Conservation (phyloP, 2,329 filamentous ascomycete species). For the Didymella sp. region DNA sequence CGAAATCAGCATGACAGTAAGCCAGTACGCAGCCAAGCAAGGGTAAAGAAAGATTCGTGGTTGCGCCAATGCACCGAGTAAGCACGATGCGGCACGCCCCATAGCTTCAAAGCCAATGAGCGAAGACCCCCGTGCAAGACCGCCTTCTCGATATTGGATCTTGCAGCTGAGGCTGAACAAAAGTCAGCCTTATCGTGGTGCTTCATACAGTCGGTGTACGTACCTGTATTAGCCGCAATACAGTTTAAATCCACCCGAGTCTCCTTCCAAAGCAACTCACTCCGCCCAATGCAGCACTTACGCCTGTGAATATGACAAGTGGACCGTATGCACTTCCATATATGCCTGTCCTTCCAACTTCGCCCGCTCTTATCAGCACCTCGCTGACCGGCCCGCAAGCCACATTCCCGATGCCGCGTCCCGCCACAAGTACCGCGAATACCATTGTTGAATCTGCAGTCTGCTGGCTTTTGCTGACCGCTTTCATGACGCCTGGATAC, state of each 20-base stretch:
- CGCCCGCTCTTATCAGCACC: slow-evolving; percentile 42
- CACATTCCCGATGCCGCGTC: slow-evolving; percentile 60
- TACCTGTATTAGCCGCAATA: too few relatives aligned
- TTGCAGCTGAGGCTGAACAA: background rate
- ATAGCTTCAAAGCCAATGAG: background rate
- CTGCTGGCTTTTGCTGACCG: slow-evolving; percentile 25
- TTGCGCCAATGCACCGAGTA: background rate
- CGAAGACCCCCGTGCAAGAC: background rate
- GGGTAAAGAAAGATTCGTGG: background rate
- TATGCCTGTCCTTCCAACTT: slow-evolving; percentile 28
- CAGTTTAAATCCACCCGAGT: slow-evolving; percentile 23
- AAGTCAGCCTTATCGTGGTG: background rate
- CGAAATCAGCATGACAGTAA: background rate
- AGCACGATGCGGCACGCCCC: background rate
- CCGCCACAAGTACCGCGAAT: slow-evolving; percentile 55
- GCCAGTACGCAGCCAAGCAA: background rate
- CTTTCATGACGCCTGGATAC: slow-evolving; percentile 38
- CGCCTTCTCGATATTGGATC: background rate
- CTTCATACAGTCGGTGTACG: too few relatives aligned
- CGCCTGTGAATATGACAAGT: slow-evolving; percentile 53
- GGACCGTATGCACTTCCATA: slow-evolving; percentile 54
- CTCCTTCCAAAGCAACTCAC: slow-evolving; percentile 32
- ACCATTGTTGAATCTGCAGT: slow-evolving; percentile 51
- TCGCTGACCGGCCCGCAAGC: slow-evolving; percentile 60
- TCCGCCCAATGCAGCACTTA: slow-evolving; percentile 47